Evolutionary conservation across 202 grass and related monocot species (phyloP), one percentile per base, ranked within the genome.

Genomic region (Zizania palustris): DNA sequence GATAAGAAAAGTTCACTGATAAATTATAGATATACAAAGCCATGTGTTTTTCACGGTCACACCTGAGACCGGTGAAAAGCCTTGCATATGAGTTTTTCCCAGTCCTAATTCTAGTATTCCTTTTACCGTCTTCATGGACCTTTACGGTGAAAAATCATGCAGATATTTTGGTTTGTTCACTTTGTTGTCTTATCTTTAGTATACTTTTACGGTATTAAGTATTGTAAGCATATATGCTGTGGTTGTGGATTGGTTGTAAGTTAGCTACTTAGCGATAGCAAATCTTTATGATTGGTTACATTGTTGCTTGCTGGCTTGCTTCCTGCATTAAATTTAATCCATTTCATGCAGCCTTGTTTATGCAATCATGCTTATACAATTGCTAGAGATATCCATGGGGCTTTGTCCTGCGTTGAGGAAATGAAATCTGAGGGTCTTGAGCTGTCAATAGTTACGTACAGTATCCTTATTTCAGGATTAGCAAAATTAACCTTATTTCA

Each of bases 291-390:
- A 3, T 41, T 72, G 37, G 58, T 65, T 45, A 67, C 44, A 19
- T 60, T 78, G 64, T 60, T 80, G 64, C 49, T 60, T 78, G 64
- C 66, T 80, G 69, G 43, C 36, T 60, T 60, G 42, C 80, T 55
- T 79, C 79, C 38, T 86, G 67, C 85, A 85, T 93, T 90, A 87
- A 90, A 70, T 79, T 84, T 88, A 63, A 81, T 88, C 85, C 80
- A 93, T 93, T 94, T 98, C 87, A 98, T 99, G 91, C 91, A 99
- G 96, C 96, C 87, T 99, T 91, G 80, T 95, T 95, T n/a, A n/a
- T n/a, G n/a, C n/a, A n/a, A n/a, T n/a, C 96, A 99, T 87, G 96
- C 96, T 95, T 99, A 95, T 95, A 91, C 91, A 99, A 91, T 95
- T 99, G 89, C 89, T 83, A 92, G 96, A 93, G 91, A 95, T 82